Evolutionary conservation across 2,329 filamentous ascomycete species (phyloP).

Genomic region (Xylariaceae sp.): DNA sequence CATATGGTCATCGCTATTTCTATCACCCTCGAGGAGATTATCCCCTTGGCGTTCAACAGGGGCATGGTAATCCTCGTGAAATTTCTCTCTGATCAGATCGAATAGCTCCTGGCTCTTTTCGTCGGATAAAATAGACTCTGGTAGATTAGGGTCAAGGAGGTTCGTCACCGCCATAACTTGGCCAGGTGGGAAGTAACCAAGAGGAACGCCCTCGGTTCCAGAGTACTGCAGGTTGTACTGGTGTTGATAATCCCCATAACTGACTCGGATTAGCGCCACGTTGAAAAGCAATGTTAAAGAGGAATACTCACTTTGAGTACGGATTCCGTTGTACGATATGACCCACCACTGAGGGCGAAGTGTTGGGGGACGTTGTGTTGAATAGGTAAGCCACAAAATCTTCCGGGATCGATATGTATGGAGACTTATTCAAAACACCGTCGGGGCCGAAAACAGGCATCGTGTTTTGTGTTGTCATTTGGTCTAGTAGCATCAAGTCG

Average conservation of each 20-base stretch:
- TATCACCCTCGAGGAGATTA: conserved; percentile 78
- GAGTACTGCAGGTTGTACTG: conserved; percentile 59
- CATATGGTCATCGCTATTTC: conserved; percentile 68
- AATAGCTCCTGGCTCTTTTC: conserved; percentile 85
- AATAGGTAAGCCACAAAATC: conserved; percentile 89
- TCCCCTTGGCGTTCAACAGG: conserved; percentile 78
- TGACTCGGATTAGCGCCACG: conserved; percentile 40
- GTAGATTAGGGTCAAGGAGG: conserved; percentile 78
- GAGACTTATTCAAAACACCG: conserved; percentile 79
- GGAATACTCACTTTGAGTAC: conserved; percentile 57
- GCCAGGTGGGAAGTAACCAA: conserved; percentile 64
- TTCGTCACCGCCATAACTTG: conserved; percentile 90
- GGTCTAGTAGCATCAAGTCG: conserved; percentile 67
- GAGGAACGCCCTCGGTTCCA: conserved; percentile 53
- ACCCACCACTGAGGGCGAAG: conserved; percentile 55
- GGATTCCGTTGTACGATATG: conserved; percentile 55
- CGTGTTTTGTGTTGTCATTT: conserved; percentile 69
- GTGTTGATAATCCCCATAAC: conserved; percentile 60
- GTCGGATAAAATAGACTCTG: conserved; percentile 82
- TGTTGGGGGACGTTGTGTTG: conserved; percentile 67
- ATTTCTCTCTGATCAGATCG: conserved; percentile 80
- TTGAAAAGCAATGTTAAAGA: neutral
- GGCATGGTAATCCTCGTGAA: conserved; percentile 80
- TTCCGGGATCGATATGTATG: conserved; percentile 82
- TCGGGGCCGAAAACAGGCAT: conserved; percentile 90